Conservation (phyloP, 108 stramenopile genomes). For the Cyclotella cryptica region DNA sequence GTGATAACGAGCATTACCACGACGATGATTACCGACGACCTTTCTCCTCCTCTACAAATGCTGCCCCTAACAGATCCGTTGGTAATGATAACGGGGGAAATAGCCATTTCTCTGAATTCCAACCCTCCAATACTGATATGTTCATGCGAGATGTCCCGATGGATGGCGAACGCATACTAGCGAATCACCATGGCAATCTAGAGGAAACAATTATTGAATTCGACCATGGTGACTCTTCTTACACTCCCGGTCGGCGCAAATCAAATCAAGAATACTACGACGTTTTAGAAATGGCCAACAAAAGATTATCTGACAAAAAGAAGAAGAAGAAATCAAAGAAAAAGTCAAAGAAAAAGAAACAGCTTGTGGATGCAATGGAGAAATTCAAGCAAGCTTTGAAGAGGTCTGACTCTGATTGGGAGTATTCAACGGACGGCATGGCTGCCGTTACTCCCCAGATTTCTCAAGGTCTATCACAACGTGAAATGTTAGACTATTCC, state of each 20-base stretch:
- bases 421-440: not conserved
- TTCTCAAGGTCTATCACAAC: not conserved
- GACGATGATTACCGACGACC: not conserved
- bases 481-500: conserved; percentile 5
- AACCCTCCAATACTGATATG: not conserved
- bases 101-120: too few relatives aligned
- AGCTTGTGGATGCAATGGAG: conserved; percentile 1
- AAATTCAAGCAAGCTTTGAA: conserved; percentile 6
- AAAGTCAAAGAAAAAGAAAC: conserved; percentile 13
- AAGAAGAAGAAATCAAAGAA: conserved; percentile 19
- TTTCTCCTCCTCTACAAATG: not conserved
- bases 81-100: not conserved
- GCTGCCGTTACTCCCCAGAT: conserved; percentile 2
- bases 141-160: conserved; percentile 2
- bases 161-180: not conserved
- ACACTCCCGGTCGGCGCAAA: not conserved
- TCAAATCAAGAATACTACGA: conserved; percentile 47
- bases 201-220: conserved; percentile 5
- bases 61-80: not conserved
- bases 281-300: conserved; percentile 44
- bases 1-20: not conserved
- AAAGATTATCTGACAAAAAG: conserved; percentile 14
- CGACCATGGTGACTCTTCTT: not conserved
- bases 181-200: not conserved
- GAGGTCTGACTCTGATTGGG: conserved; percentile 1